Base-by-base conservation (phyloP, 805 yeast genomes). In the Metschnikowia baotianmanensis region DNA sequence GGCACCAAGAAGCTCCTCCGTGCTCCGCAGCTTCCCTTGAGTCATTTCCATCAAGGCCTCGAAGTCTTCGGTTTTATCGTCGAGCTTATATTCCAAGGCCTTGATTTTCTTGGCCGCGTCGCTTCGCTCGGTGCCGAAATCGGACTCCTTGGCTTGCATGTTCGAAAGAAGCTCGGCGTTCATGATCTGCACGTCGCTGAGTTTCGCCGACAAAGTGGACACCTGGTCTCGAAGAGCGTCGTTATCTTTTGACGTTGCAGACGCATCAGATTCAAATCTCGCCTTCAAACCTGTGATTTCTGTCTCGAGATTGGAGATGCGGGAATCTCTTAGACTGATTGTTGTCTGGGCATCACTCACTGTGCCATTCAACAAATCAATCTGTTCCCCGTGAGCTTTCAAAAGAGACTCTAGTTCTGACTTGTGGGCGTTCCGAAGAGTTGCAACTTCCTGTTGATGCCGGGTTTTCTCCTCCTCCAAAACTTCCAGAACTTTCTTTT, bases 161-260 rank as follows among this genome's bases (percentile, higher is more conserved):
- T 83, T 84, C 15, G 82, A 85, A 11, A 82, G 58, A 17, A 86
- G 61, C 49, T 84, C 89, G 22, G 72, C 67, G 54, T 83, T 84
- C 69, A 80, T 71, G 5, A 49, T 46, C 12, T 36, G 42, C 43
- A 36, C 54, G 57, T 41, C 68, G 45, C 38, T 24, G 8, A 43
- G 33, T 29, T 47, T 63, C 60, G 36, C 44, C 17, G 25, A 31
- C 29, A 36, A 24, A 6, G 19, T 31, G 9, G 29, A 17, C 3
- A 31, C 21, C 23, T 40, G 37, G 9, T 36, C 44, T 12, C 31
- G 16, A 2, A 40, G 31, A 6, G 6, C 12, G 13, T 30, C 39
- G 28, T 22, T 26, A 8, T 39, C 27, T 16, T 25, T 39, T 7
- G 20, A n/a, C 15, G 31, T 19, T 16, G 34, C 20, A 3, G 39